These are phyloP conservation scores for Globisporangium carolinianum DNA, from an alignment of 352 stramenopile genomes.

Conservation along the genomic window DNA sequence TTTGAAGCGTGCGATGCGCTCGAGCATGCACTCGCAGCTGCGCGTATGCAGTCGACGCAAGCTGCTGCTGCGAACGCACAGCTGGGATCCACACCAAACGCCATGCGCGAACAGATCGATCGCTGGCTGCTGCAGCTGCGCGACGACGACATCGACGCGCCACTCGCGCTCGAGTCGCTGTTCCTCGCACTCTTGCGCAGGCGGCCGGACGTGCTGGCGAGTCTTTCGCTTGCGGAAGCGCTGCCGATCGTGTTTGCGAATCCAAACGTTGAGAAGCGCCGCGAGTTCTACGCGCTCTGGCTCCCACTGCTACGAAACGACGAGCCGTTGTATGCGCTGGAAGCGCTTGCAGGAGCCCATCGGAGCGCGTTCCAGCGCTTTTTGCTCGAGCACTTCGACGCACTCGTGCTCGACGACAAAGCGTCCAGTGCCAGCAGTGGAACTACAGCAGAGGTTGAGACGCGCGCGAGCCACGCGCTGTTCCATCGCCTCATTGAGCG, in stretches of 20 bases:
- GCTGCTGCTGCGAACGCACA: too few species aligned
- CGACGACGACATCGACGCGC: conserved; percentile 5
- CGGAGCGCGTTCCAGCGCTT: conserved; percentile 33
- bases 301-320: conserved; percentile 18
- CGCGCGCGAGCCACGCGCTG: conserved; percentile 11
- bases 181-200: conserved; percentile 27
- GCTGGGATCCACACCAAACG: too few species aligned
- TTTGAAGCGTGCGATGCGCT: conserved; percentile 38
- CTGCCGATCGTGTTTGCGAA: conserved; percentile 30
- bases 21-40: conserved; percentile 3
- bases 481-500: conserved; percentile 64
- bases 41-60: background rate
- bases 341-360: conserved; percentile 22
- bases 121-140: conserved; percentile 23
- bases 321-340: conserved; percentile 23
- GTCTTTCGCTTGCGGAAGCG: conserved; percentile 21
- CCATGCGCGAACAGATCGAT: conserved; percentile 21
- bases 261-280: conserved; percentile 11
- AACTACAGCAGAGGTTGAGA: background rate
- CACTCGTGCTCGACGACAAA: conserved; percentile 36
- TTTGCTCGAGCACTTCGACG: conserved; percentile 34
- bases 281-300: conserved; percentile 31
- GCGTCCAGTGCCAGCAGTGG: background rate
- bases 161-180: conserved; percentile 30
- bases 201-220: conserved; percentile 23